phyloP scores from a whole-genome alignment of 2,329 filamentous ascomycete genomes.

The Xylariales sp. region DNA sequence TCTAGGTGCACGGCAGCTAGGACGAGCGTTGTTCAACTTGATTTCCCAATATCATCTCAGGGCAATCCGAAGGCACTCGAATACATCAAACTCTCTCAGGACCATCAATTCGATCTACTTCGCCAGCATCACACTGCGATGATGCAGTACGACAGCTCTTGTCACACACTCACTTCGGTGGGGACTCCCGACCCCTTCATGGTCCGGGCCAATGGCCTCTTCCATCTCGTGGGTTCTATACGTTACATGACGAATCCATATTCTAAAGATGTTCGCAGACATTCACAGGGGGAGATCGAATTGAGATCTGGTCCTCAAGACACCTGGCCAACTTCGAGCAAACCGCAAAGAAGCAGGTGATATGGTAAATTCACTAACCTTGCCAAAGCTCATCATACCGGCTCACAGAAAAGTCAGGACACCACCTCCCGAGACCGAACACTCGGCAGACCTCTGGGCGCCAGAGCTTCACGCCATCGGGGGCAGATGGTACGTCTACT shows the following conservation, averaged over 20 bases:
- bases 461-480: slow-evolving; percentile 26
- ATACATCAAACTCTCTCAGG: no score
- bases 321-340: slow-evolving; percentile 24
- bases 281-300: slow-evolving; percentile 25
- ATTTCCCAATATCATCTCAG: no score
- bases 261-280: no score
- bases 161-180: slow-evolving; percentile 24
- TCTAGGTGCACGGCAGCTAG: no score
- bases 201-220: slow-evolving; percentile 18
- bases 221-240: slow-evolving; percentile 23
- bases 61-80: no score
- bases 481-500: slow-evolving; percentile 30
- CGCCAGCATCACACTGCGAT: no score
- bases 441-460: slow-evolving; percentile 28
- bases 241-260: no score
- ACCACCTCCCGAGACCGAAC: slow-evolving; percentile 22
- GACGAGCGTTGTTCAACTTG: no score
- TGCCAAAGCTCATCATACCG: no score
- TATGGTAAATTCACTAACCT: slow-evolving; percentile 24
- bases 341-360: slow-evolving; percentile 18
- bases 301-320: slow-evolving; percentile 27
- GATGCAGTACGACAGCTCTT: slow-evolving; percentile 25
- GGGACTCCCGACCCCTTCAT: slow-evolving; percentile 28
- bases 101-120: no score
- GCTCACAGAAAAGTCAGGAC: slow-evolving; percentile 17